These are phyloP conservation scores for Picocystis salinarum DNA, from an alignment of 139 green algal genomes.

Conservation along the genomic window DNA sequence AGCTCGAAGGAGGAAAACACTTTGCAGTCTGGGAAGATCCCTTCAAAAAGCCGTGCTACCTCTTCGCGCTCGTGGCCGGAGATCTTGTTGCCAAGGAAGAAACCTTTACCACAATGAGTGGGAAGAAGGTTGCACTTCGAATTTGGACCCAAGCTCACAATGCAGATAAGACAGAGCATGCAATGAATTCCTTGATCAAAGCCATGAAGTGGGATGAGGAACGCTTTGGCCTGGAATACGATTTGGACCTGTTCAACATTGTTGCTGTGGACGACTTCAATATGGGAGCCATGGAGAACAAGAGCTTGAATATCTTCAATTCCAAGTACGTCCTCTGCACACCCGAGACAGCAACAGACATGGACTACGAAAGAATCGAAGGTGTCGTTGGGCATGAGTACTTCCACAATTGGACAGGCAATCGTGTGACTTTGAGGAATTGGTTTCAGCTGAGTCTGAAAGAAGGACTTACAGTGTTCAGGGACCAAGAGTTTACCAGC, in stretches of 20 bases:
- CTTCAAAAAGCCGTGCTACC: constrained; percentile 90
- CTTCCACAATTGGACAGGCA: constrained; percentile 96
- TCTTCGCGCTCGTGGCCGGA: constrained; percentile 95
- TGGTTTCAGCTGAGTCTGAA: constrained; percentile 5
- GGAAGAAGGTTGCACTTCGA: constrained; percentile 56
- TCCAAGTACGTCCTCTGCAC: constrained; percentile 69
- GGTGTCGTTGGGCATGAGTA: constrained; percentile 55
- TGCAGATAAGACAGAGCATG: constrained; percentile 46
- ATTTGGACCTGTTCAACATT: constrained; percentile 91
- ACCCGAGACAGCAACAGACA: constrained; percentile 76
- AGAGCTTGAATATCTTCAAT: constrained; percentile 90
- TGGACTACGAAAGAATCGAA: constrained; percentile 82
- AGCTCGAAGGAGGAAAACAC: constrained; percentile 36
- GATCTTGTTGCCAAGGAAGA: constrained; percentile 58
- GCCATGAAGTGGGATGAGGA: constrained; percentile 54
- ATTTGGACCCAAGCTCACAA: constrained; percentile 48
- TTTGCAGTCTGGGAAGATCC: constrained; percentile 77
- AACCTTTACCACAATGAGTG: constrained; percentile 55
- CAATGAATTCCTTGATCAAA: constrained; percentile 76
- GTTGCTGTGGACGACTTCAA: constrained; percentile 40
- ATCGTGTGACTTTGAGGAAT: constrained; percentile 43
- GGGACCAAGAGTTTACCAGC: constrained; percentile 67
- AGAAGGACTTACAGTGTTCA: constrained; percentile 91
- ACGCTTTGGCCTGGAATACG: constrained; percentile 75
- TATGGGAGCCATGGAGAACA: constrained; percentile 98